Percentiles rank a stretch among this genome's conserved stretches.
phyloP scores from a whole-genome alignment of 352 stramenopile genomes.

The Thraustochytrium striatum region DNA sequence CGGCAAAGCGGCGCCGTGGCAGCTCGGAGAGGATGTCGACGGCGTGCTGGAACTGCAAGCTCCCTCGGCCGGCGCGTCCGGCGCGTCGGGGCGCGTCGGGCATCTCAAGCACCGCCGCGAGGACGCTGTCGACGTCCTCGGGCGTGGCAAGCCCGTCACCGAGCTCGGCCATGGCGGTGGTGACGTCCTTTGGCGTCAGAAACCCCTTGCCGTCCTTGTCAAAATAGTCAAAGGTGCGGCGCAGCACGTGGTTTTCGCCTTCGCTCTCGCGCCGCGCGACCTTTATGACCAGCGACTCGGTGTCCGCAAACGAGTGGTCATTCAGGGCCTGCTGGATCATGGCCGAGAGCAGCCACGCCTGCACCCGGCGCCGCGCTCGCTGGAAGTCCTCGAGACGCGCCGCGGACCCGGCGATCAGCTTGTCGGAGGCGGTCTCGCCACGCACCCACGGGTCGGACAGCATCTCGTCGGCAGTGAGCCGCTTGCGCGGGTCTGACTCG shows the following conservation, averaged over 20 bases:
- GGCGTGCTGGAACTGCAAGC: neutral
- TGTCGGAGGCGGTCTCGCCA: neutral
- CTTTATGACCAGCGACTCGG: neutral
- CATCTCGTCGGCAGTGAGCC: slow-evolving; percentile 67
- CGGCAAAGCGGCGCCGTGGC: neutral
- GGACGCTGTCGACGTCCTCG: neutral
- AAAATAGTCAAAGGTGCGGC: neutral
- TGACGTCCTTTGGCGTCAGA: neutral
- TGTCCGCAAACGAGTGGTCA: neutral
- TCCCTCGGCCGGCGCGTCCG: neutral
- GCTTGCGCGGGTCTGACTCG: slow-evolving; percentile 62
- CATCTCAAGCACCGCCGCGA: neutral
- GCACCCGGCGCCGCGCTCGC: neutral
- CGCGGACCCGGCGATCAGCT: neutral
- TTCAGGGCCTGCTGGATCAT: neutral
- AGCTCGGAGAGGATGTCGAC: neutral
- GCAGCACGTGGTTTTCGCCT: neutral
- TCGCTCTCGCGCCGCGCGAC: neutral
- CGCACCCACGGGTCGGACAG: slow-evolving; percentile 66
- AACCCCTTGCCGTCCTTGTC: neutral
- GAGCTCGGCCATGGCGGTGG: neutral
- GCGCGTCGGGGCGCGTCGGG: no score
- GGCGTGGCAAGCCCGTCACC: neutral
- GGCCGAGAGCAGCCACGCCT: neutral
- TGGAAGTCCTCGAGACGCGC: neutral